phyloP scores from a whole-genome alignment of 2,329 filamentous ascomycete species.

The Alternaria tenuissima region DNA sequence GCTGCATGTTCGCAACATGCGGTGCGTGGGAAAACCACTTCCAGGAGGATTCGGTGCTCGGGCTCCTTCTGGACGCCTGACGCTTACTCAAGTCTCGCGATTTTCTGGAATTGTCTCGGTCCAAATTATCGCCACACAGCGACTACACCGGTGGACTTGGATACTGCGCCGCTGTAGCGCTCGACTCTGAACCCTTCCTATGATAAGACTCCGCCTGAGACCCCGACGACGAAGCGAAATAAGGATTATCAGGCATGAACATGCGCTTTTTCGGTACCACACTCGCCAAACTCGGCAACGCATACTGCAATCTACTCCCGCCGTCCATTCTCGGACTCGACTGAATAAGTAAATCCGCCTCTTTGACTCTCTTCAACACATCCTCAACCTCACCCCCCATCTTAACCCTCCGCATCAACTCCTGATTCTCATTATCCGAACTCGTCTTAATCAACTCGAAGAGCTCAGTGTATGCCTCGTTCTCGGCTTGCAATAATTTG shows the following conservation, averaged over 20 bases:
- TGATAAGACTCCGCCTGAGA: neutral
- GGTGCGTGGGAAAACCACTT: neutral
- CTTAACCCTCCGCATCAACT: slow-evolving; percentile 24
- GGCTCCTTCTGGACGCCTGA: neutral
- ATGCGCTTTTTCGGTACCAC: neutral
- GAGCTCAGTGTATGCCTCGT: slow-evolving; percentile 22
- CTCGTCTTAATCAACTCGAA: slow-evolving; percentile 19
- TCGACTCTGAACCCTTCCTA: neutral
- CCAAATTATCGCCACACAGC: accelerated
- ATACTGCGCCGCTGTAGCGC: neutral
- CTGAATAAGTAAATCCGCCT: slow-evolving; percentile 25
- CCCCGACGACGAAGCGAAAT: neutral
- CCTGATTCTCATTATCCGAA: slow-evolving; percentile 18
- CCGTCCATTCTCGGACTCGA: slow-evolving; percentile 8
- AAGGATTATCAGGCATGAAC: neutral
- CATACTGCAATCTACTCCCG: neutral
- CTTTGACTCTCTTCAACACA: slow-evolving; percentile 22
- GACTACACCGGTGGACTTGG: neutral
- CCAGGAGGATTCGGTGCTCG: neutral
- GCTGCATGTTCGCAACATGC: neutral
- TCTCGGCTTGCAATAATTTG: slow-evolving; percentile 16
- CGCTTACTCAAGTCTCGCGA: accelerated
- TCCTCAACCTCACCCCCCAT: slow-evolving; percentile 19
- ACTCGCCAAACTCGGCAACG: neutral
- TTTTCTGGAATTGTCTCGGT: accelerated